Percentiles rank a stretch among this genome's conserved stretches.
phyloP scores from a whole-genome alignment of 768 basidiomycete species.

The Antrodiella citrinella region DNA sequence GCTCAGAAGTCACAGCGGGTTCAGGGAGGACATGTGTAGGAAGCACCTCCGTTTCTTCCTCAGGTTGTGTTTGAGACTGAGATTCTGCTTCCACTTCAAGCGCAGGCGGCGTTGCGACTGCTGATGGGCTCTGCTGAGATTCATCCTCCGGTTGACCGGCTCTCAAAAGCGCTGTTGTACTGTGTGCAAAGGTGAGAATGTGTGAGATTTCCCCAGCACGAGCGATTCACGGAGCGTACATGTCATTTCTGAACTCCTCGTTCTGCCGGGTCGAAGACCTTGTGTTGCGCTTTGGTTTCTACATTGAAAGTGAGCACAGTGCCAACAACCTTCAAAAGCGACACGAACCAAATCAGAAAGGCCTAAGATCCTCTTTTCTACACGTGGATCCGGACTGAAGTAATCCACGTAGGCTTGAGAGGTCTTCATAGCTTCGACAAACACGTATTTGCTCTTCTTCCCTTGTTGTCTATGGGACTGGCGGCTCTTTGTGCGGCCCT shows the following conservation, averaged over 20 bases:
- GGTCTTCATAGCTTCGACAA: slow-evolving; percentile 39
- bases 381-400: slow-evolving; percentile 52
- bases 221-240: too few species aligned
- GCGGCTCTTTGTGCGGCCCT: slow-evolving; percentile 35
- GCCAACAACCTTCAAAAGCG: not conserved
- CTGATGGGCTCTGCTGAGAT: too few species aligned
- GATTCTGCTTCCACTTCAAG: too few species aligned
- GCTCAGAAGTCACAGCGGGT: too few species aligned
- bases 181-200: too few species aligned
- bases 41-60: not conserved
- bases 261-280: not conserved
- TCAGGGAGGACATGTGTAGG: not conserved
- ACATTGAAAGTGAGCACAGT: slow-evolving; percentile 1
- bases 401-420: slow-evolving; percentile 53
- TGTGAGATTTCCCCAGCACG: too few species aligned
- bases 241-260: too few species aligned
- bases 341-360: slow-evolving; percentile 44
- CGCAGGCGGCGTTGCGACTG: too few species aligned
- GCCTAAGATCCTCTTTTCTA: slow-evolving; percentile 57
- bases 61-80: slow-evolving; percentile 9
- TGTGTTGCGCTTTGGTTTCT: slow-evolving; percentile 4
- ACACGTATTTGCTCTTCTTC: slow-evolving; percentile 50
- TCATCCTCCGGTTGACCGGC: too few species aligned
- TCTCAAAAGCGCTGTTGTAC: too few species aligned
- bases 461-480: slow-evolving; percentile 36